Percentiles rank a stretch among this genome's conserved stretches.
Conservation (phyloP, 306 rosid species). For the Dicorynia guianensis region DNA sequence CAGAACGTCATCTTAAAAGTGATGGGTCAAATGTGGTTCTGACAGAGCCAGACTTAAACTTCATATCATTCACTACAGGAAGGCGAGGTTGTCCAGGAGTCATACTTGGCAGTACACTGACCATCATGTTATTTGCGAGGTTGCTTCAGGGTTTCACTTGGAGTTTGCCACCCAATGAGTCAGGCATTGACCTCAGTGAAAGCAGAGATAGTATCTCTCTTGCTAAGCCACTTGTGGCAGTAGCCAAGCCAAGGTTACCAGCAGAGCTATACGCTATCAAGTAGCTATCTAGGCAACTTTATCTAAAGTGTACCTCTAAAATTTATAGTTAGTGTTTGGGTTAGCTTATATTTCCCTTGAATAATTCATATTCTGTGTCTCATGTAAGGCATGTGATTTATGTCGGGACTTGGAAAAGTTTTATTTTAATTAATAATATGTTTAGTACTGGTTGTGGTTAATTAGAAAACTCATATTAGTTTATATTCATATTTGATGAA, state of each 20-base stretch:
- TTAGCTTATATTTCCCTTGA: too few relatives aligned
- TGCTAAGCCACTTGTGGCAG: background rate
- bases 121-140: background rate
- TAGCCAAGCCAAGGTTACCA: background rate
- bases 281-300: too few relatives aligned
- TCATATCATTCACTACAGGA: constrained; percentile 18
- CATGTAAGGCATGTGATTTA: too few relatives aligned
- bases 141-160: background rate
- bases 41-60: constrained; percentile 24
- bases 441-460: too few relatives aligned
- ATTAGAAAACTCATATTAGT: too few relatives aligned
- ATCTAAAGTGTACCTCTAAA: too few relatives aligned
- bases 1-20: background rate
- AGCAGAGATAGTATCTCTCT: background rate
- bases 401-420: too few relatives aligned
- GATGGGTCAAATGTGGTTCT: background rate
- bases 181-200: background rate
- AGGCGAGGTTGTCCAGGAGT: background rate
- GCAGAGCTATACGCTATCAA: background rate
- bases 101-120: background rate
- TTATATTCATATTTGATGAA: too few relatives aligned
- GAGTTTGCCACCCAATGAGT: background rate
- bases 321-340: too few relatives aligned
- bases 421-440: too few relatives aligned
- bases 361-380: too few relatives aligned